Evolutionary conservation across 2,329 filamentous ascomycete species (phyloP).

Genomic region (Fusarium setosum): DNA sequence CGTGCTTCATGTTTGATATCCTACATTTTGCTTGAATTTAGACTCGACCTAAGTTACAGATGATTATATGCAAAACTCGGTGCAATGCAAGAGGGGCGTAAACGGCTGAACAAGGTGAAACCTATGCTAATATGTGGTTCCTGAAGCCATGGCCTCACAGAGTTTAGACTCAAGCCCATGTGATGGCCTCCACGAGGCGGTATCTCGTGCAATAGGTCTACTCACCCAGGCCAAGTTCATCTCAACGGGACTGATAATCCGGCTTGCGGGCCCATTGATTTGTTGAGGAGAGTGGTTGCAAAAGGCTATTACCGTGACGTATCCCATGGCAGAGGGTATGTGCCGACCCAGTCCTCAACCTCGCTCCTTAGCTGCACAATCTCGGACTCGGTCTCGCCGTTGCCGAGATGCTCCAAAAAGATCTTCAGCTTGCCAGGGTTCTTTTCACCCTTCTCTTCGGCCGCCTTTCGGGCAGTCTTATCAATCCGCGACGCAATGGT

Average conservation of each 20-base stretch:
- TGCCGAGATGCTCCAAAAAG: conserved; percentile 75
- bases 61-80: not conserved
- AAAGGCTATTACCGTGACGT: conserved; percentile 43
- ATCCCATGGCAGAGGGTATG: conserved; percentile 78
- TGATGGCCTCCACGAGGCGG: not conserved
- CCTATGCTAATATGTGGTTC: not conserved
- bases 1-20: conserved; percentile 9
- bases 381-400: conserved; percentile 75
- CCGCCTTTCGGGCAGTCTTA: conserved; percentile 76
- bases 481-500: conserved; percentile 82
- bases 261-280: not conserved
- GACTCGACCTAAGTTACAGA: not conserved
- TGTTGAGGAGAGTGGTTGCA: not conserved
- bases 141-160: not conserved
- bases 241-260: not conserved
- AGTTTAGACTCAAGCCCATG: not conserved
- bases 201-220: not conserved
- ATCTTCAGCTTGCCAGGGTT: conserved; percentile 72
- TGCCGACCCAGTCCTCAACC: conserved; percentile 83
- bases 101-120: not conserved
- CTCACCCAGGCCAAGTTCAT: not conserved
- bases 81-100: not conserved
- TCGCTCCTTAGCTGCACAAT: conserved; percentile 79
- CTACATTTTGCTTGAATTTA: conserved; percentile 1
- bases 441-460: conserved; percentile 75